Base-by-base conservation (phyloP, 768 basidiomycete genomes). In the Leccinum ochraceum region DNA sequence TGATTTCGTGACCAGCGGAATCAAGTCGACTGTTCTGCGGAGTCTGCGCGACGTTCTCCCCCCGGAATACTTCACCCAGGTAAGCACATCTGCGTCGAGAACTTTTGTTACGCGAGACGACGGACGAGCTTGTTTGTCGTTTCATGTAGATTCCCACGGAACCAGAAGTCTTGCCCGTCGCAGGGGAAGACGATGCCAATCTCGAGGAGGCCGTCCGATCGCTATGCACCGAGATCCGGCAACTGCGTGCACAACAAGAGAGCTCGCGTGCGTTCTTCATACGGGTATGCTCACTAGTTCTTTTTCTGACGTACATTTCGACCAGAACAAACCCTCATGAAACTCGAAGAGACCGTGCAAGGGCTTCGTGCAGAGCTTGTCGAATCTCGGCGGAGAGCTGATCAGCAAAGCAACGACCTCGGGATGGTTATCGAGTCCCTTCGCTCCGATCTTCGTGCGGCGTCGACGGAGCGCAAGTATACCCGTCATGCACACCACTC, bases 11-110 rank as follows among this genome's bases (percentile, higher is more conserved):
- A 54, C 28, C 4, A 42, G 55, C 11, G 65, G 60, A 24, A 10
- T 10, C 17, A 34, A 51, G 30, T 53, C 46, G 1, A 17, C 39
- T 4, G 8, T 51, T 20, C 8, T 66, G 16, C 36, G 36, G 39
- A 58, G 36, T 49, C 57, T 66, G 14, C 55, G 9, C 30, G 60
- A 24, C n/a, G 17, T 62, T n/a, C 57, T 63, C 9, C 58, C 57
- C 6, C 26, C 46, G 7, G 50, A 17, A 11, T 58, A 59, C 8
- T 53, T 34, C 7, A 20, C 53, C 7, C 24, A 57, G 17, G 60
- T 46, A 39, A 56, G 57, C 55, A 9, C 17, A 44, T 39, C 2
- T 50, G 24, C 16, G n/a, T 48, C 22, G 9, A 32, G 4, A 9
- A 24, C 3, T 22, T 39, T 39, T 37, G 34, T 9, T 5, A 32